Conservation (phyloP, 495 filamentous ascomycete genomes). For the Aspergillus sclerotiicarbonarius region DNA sequence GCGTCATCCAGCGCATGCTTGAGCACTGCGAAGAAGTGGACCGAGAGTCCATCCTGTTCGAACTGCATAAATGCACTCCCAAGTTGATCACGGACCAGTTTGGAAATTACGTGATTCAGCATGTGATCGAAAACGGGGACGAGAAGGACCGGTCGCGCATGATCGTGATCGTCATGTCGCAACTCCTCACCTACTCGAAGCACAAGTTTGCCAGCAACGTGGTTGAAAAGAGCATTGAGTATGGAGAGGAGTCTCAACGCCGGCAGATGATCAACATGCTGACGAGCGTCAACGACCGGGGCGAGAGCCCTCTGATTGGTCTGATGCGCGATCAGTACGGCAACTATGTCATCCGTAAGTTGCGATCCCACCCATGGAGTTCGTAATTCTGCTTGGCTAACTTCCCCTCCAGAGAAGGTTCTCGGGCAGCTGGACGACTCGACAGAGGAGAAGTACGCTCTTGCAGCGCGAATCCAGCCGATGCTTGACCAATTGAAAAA, state of each 20-base stretch:
- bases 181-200: constrained; percentile 75
- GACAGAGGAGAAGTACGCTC: constrained; percentile 54
- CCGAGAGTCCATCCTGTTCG: constrained; percentile 67
- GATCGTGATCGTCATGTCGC: constrained; percentile 67
- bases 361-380: neutral
- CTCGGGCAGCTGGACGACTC: constrained; percentile 63
- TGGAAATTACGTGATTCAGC: constrained; percentile 96
- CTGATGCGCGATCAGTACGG: constrained; percentile 91
- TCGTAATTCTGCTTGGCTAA: constrained; percentile 18
- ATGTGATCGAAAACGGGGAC: constrained; percentile 82
- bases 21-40: constrained; percentile 78
- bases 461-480: constrained; percentile 72
- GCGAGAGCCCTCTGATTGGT: constrained; percentile 63
- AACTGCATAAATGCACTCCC: constrained; percentile 71
- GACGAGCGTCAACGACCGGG: constrained; percentile 57
- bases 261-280: constrained; percentile 68
- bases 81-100: constrained; percentile 84
- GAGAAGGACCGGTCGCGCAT: constrained; percentile 71
- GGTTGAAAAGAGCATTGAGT: constrained; percentile 88
- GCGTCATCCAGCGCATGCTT: constrained; percentile 90
- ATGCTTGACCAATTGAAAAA: constrained; percentile 72
- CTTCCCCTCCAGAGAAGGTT: constrained; percentile 63
- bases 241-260: constrained; percentile 67
- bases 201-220: constrained; percentile 98
- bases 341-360: constrained; percentile 97